phyloP scores from a whole-genome alignment of 345 rosid genomes.

The Euphorbia peplus region DNA sequence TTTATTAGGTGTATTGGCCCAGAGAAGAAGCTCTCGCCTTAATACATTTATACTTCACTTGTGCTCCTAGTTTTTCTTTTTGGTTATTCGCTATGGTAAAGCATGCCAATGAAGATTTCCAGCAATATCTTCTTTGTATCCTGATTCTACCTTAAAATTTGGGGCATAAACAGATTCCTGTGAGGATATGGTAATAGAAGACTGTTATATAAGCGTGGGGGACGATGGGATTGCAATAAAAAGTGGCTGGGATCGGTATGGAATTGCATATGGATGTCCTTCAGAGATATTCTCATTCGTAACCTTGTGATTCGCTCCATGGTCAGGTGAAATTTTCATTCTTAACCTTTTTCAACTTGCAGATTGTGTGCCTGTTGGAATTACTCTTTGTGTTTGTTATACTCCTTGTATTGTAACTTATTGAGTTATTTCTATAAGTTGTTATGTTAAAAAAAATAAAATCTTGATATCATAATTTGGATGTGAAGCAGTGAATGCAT shows the following conservation, averaged over 20 bases:
- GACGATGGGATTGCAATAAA: constrained; percentile 95
- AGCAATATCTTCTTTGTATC: constrained; percentile 9
- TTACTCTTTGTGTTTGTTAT: background rate
- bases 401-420: background rate
- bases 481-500: background rate
- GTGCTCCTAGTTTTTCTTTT: background rate
- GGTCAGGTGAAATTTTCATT: constrained; percentile 80
- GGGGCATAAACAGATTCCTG: constrained; percentile 64
- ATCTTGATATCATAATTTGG: background rate
- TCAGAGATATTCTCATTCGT: constrained; percentile 74
- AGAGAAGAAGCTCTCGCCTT: background rate
- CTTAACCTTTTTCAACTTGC: too few species aligned
- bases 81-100: constrained; percentile 1
- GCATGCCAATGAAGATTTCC: constrained; percentile 7
- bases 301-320: constrained; percentile 82
- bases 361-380: background rate
- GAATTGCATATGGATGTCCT: constrained; percentile 77
- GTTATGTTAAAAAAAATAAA: background rate
- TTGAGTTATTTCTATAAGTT: background rate
- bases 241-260: constrained; percentile 99
- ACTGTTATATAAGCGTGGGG: constrained; percentile 94
- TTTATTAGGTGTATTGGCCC: background rate
- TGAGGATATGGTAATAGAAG: constrained; percentile 89
- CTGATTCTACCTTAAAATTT: constrained; percentile 2
- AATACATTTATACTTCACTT: too few species aligned